Evolutionary conservation across 305 asterid species (phyloP), one percentile per base, ranked within the genome.

Genomic region (Nicotiana rustica): DNA sequence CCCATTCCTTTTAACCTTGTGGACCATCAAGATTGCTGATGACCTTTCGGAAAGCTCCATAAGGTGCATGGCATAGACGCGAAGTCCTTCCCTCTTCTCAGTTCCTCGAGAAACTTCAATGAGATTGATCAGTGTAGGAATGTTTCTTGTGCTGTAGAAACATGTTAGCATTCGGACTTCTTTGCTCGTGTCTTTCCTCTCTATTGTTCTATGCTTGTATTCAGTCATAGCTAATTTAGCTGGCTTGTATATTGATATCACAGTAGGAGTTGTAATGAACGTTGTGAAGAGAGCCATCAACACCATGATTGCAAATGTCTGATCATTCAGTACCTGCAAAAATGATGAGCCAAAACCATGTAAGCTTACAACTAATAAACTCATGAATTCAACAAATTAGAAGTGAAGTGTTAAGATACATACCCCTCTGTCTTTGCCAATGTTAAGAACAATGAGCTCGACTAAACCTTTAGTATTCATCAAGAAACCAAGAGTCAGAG

Each of bases 391-490:
- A 33, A 9, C 29, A 18, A 67, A 21, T 62, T 8, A 49, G 59
- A 47, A 21, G 15, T 10, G 25, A 41, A 49, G 21, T 17, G 60
- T 56, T 10, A 66, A 10, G 15, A 10, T 6, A 59, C 60, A 62
- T 88, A 95, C 98, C 91, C 97, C 99, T 83, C 97, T 82, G 77
- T 95, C 99, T 86, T 85, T 92, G 10, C 98, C 98, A 12, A 94
- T 95, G 88, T 94, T 94, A 76, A 95, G 98, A 80, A 93, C 99
- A 61, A 93, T 95, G 87, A 95, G 97, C 91, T 95, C 98, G n/a
- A 95, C 99, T 62, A 95, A 71, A 3, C 99, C 99, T 88, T 95
- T 95, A 6, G 99, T 95, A 83, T 95, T 95, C 99, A 95, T 95
- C 57, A 95, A 81, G 73, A 95, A 89, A 5, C 98, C 99, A 10